Evolutionary conservation across 2,329 filamentous ascomycete species (phyloP), one percentile per base, ranked within the genome.

Genomic region (Pseudogymnoascus sp.): DNA sequence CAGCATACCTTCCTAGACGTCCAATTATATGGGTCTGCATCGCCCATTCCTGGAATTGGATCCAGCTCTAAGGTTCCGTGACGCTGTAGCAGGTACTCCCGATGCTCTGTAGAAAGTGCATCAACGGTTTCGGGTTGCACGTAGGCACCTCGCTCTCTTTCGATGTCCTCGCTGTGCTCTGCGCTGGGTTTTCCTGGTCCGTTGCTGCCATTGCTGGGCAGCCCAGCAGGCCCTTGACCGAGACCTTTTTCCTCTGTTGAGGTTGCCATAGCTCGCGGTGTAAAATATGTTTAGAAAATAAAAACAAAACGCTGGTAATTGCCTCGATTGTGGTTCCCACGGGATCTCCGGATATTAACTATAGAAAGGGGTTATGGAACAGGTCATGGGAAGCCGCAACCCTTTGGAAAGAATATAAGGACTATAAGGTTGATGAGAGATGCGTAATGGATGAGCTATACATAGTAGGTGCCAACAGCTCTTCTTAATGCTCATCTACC

Each of bases 11-110:
- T 81, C 79, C 80, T 82, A 13, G 65, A 68, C 2, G 80, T 76
- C 80, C 80, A 83, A 65, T 84, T 83, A 68, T 80, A 82, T 1
- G 81, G 82, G 69, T 83, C 81, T 4, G 78, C 79, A 63, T 77
- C 75, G 26, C 76, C 75, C 66, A 76, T 75, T 21, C 74, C 74
- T 1, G 82, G 82, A 15, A 83, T 69, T 1, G 82, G 82, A 61
- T 82, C 80, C 3, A 84, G 75, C 29, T 82, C 76, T 17, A 82
- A 68, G 0, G 80, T 83, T 44, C 81, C 80, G 76, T 83, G 81
- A 62, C 79, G 74, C 44, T 76, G 66, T 3, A 83, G 69, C 3
- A 84, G 74, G 70, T 82, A 83, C 42, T 81, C 75, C 11, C 76
- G 75, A 66, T 82, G 79, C 61, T 77, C 76, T 59, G 74, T 71